phyloP scores from a whole-genome alignment of 2,329 filamentous ascomycete genomes.

The Fusarium sp. region DNA sequence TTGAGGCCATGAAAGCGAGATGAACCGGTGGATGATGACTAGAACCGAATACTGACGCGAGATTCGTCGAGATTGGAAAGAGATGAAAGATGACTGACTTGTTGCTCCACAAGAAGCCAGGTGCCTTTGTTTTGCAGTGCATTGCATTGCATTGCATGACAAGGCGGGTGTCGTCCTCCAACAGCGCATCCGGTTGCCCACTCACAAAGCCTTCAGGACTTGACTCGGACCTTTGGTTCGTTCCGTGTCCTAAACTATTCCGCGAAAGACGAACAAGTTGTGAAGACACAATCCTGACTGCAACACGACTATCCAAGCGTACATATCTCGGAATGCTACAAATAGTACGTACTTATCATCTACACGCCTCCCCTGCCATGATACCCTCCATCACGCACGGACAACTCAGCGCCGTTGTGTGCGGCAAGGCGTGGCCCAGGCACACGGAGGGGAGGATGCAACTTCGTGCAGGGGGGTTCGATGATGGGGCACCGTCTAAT shows the following conservation, averaged over 20 bases:
- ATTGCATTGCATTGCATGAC: conserved; percentile 39
- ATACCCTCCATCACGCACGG: conserved; percentile 47
- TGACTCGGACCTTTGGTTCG: background rate
- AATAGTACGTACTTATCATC: conserved; percentile 9
- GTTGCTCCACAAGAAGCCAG: conserved; percentile 25
- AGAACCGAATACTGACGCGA: conserved; percentile 23
- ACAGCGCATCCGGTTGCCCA: conserved; percentile 28
- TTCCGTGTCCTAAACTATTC: conserved; percentile 8
- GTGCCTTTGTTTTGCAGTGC: conserved; percentile 24
- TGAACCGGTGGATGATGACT: conserved; percentile 24
- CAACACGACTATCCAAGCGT: conserved; percentile 33
- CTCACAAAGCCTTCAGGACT: conserved; percentile 15
- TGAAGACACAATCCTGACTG: conserved; percentile 9
- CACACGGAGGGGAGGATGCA: conserved; percentile 35
- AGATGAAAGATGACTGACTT: conserved; percentile 17
- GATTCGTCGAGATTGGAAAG: conserved; percentile 34
- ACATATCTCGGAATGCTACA: conserved; percentile 17
- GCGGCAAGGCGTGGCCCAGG: conserved; percentile 39
- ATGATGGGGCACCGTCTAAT: conserved; percentile 58
- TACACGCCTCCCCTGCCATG: conserved; percentile 32
- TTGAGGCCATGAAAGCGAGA: conserved; percentile 29
- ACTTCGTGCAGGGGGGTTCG: conserved; percentile 42
- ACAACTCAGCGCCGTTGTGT: conserved; percentile 46
- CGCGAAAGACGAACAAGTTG: conserved; percentile 10
- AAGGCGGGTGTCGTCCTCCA: conserved; percentile 29